Conservation (phyloP, 140 eudicot genomes). For the Artemisia princeps region DNA sequence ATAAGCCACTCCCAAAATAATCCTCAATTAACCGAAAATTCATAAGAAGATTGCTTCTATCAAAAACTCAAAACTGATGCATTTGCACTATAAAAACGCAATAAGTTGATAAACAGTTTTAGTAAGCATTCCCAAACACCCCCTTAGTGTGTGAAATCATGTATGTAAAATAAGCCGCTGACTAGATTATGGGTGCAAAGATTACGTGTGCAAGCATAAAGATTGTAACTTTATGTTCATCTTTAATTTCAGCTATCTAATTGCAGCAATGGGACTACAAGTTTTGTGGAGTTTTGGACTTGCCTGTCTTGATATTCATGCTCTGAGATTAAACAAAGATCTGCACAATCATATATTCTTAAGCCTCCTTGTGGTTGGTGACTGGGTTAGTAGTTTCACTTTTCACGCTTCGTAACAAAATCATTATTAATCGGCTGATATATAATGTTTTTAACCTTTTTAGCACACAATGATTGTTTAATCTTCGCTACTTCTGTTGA, state of each 20-base stretch:
- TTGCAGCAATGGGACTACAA: slow-evolving; percentile 73
- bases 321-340: slow-evolving; percentile 49
- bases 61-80: too few relatives aligned
- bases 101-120: too few relatives aligned
- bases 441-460: background rate
- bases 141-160: too few relatives aligned
- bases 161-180: too few relatives aligned
- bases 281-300: slow-evolving; percentile 72
- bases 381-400: slow-evolving; percentile 49
- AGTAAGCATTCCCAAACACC: too few relatives aligned
- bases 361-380: slow-evolving; percentile 64
- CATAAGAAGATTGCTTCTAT: too few relatives aligned
- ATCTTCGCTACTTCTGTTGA: background rate
- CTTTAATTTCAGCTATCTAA: slow-evolving; percentile 53
- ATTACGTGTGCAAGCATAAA: background rate
- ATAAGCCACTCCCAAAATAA: too few relatives aligned
- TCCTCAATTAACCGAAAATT: too few relatives aligned
- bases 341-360: slow-evolving; percentile 46
- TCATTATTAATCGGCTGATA: background rate
- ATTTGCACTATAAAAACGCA: too few relatives aligned
- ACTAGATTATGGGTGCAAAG: too few relatives aligned
- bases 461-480: too few relatives aligned
- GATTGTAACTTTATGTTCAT: background rate
- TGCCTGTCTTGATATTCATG: slow-evolving; percentile 64
- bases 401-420: background rate